Evolutionary conservation across 352 stramenopile genomes (phyloP).

Genomic region (Pilasporangium apinafurcum): DNA sequence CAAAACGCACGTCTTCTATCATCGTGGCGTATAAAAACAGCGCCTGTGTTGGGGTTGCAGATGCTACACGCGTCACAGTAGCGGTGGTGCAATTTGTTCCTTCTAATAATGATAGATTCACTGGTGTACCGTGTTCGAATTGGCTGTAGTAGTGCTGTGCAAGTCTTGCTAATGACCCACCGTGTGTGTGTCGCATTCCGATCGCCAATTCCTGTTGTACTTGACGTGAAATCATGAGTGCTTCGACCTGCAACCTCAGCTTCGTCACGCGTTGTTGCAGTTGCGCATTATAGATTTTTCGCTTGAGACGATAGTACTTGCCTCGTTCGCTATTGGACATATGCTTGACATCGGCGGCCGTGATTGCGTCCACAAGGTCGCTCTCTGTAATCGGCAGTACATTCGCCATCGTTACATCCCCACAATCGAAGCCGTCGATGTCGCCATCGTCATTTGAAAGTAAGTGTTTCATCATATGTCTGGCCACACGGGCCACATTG

Average conservation of each 20-base stretch:
- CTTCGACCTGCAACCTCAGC: slow-evolving; percentile 41
- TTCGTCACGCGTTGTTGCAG: slow-evolving; percentile 24
- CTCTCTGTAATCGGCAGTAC: background rate
- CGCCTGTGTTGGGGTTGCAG: slow-evolving; percentile 13
- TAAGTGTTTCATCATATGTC: too few relatives aligned
- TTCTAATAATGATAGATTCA: too few relatives aligned
- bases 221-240: slow-evolving; percentile 21
- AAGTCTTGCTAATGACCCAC: slow-evolving; percentile 17
- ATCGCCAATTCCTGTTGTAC: slow-evolving; percentile 22
- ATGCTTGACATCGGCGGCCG: slow-evolving; percentile 25
- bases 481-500: too few relatives aligned
- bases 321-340: slow-evolving; percentile 64
- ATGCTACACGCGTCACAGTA: slow-evolving; percentile 11
- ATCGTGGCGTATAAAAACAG: slow-evolving; percentile 31
- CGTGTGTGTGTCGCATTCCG: slow-evolving; percentile 8
- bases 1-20: slow-evolving; percentile 32
- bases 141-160: slow-evolving; percentile 46
- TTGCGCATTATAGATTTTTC: slow-evolving; percentile 36
- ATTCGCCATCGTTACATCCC: too few relatives aligned
- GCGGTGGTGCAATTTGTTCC: too few relatives aligned
- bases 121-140: slow-evolving; percentile 37
- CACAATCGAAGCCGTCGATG: too few relatives aligned
- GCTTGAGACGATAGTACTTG: slow-evolving; percentile 53
- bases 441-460: too few relatives aligned
- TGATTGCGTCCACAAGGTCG: slow-evolving; percentile 2